Evolutionary conservation across 805 yeast genomes (phyloP), one percentile per base, ranked within the genome.

Genomic region (Jamesozyma gamospora): DNA sequence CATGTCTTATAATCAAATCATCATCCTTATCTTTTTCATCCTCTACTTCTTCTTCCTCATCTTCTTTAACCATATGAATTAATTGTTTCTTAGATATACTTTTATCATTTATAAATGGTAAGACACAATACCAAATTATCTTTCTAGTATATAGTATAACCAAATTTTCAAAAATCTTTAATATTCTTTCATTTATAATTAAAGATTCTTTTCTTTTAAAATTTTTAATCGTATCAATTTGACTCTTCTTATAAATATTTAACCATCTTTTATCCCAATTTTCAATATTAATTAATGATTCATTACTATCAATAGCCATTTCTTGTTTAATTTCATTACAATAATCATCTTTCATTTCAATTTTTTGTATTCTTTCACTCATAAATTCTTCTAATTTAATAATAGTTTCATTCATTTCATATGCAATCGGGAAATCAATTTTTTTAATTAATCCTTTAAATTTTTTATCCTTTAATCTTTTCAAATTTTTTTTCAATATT

Each of bases 191-290:
- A 19, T 19, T 21, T 5, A 35, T 8, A 38, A 19, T 19, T 13
- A 32, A 25, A 15, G 19, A 2, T 12, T 13, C 4, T 31, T 29
- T 17, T 17, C 13, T 16, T 16, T 32, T 28, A 4, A 27, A 5
- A 27, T 13, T 15, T 28, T 21, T 16, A 11, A 35, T 34, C 32
- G 49, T 58, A 28, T 40, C 45, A 11, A 54, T 34, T 3, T 47
- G 38, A 16, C 49, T 48, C 34, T 45, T 45, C 5, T 58, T 42
- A 37, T 59, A 59, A 3, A 58, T 39, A 1, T 47, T 39, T 3
- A 27, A 29, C 64, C 64, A 59, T 34, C 58, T 46, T 32, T 42
- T 48, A 9, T 46, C 37, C 64, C 64, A 59, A 24, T 50, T 52
- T 3, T 39, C 43, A 9, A 29, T 15, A 32, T 19, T 11, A n/a